These are phyloP conservation scores for Phytophthora foliorum DNA, from an alignment of 352 stramenopile species.

Conservation along the genomic window DNA sequence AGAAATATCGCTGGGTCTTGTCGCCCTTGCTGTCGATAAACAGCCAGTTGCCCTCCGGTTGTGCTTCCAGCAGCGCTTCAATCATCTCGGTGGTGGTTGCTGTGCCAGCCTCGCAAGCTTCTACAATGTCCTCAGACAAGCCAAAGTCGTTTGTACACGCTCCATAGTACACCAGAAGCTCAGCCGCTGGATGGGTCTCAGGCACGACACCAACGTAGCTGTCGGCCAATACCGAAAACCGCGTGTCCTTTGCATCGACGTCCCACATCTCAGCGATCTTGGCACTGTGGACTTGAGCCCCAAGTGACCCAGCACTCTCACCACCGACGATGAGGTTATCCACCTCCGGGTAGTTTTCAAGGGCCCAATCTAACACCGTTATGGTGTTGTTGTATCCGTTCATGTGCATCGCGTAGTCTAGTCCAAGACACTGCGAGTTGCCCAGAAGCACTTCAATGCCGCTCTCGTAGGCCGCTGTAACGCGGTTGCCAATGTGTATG, in stretches of 20 bases:
- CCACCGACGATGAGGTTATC: conserved; percentile 61
- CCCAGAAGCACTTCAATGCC: conserved; percentile 45
- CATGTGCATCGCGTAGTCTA: conserved; percentile 59
- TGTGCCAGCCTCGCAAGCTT: conserved; percentile 50
- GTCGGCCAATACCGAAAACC: conserved; percentile 57
- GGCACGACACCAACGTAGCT: conserved; percentile 68
- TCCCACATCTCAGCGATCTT: conserved; percentile 65
- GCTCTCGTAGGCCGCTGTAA: conserved; percentile 33
- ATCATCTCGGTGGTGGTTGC: conserved; percentile 51
- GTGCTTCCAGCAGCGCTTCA: conserved; percentile 43
- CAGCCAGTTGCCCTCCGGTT: conserved; percentile 58
- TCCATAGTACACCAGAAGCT: conserved; percentile 53
- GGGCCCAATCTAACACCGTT: conserved; percentile 66
- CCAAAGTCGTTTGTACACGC: conserved; percentile 39
- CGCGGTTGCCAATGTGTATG: conserved; percentile 62
- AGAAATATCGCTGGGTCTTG: conserved; percentile 68
- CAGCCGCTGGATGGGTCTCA: conserved; percentile 39
- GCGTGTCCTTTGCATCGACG: conserved; percentile 48
- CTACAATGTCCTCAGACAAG: conserved; percentile 47
- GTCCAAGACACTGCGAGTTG: conserved; percentile 41
- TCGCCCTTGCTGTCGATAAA: conserved; percentile 74
- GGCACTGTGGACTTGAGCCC: conserved; percentile 49
- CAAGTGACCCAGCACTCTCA: conserved; percentile 65
- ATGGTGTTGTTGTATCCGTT: conserved; percentile 76
- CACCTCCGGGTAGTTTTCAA: conserved; percentile 65